Conservation (phyloP, 2,329 filamentous ascomycete genomes). For the Sclerotinia trifoliorum region DNA sequence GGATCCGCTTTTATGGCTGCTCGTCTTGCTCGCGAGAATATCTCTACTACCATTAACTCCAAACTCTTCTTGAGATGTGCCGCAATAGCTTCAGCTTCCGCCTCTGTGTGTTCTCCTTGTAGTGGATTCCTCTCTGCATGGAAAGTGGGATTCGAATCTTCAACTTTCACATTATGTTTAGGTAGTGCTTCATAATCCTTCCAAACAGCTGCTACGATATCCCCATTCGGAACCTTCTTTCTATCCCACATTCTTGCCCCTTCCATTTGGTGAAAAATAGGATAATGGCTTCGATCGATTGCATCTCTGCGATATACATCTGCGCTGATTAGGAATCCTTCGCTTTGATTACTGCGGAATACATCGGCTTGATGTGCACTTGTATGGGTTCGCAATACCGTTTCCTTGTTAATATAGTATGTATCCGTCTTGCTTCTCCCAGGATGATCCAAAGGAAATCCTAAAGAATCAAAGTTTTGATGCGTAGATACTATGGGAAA, state of each 20-base stretch:
- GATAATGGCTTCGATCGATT: constrained; percentile 92
- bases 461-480: constrained; percentile 96
- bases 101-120: constrained; percentile 69
- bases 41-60: constrained; percentile 84
- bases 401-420: constrained; percentile 86
- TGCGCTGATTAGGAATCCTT: constrained; percentile 86
- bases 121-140: constrained; percentile 80
- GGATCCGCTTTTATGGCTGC: constrained; percentile 56
- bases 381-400: constrained; percentile 87
- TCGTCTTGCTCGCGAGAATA: constrained; percentile 75
- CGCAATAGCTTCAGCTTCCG: constrained; percentile 78
- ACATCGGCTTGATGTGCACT: constrained; percentile 87
- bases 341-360: constrained; percentile 68
- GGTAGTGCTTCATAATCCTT: constrained; percentile 71
- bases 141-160: constrained; percentile 78
- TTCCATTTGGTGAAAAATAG: constrained; percentile 98
- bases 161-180: constrained; percentile 70
- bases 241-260: constrained; percentile 88
- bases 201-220: constrained; percentile 65
- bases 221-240: constrained; percentile 53
- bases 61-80: constrained; percentile 85
- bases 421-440: constrained; percentile 87
- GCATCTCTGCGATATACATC: constrained; percentile 96
- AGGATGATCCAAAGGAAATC: constrained; percentile 83
- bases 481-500: constrained; percentile 79